Evolutionary conservation across 2,329 filamentous ascomycete species (phyloP).

Genomic region (Trichoderma aggressivum): DNA sequence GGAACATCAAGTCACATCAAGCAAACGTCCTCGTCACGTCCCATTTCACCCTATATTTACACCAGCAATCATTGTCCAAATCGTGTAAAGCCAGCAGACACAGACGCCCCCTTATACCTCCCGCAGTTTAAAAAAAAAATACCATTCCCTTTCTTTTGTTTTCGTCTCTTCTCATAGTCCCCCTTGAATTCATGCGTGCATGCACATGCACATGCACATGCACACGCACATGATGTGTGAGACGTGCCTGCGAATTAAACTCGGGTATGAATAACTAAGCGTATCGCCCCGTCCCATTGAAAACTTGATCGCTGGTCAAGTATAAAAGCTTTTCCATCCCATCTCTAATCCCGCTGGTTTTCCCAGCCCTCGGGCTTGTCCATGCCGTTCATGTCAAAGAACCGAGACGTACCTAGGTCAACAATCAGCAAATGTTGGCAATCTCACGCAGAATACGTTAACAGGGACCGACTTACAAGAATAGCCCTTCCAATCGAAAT

Average conservation of each 20-base stretch:
- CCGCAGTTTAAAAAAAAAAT: conserved; percentile 1
- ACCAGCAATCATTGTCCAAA: conserved; percentile 21
- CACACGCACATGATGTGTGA: neutral
- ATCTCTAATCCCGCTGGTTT: conserved; percentile 53
- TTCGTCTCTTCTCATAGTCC: neutral
- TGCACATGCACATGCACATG: neutral
- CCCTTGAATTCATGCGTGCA: neutral
- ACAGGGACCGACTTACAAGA: conserved; percentile 66
- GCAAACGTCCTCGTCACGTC: neutral
- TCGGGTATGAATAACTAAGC: neutral
- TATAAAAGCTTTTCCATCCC: neutral
- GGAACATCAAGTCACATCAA: neutral
- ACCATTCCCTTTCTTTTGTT: conserved; percentile 3
- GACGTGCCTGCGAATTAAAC: neutral
- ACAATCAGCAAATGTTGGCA: conserved; percentile 19
- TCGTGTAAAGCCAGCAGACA: conserved; percentile 16
- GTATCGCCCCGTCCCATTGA: neutral
- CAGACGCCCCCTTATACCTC: conserved; percentile 19
- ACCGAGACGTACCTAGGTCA: conserved; percentile 63
- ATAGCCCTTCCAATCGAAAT: conserved; percentile 99
- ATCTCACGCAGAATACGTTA: neutral
- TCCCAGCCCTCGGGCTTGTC: conserved; percentile 85
- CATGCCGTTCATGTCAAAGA: conserved; percentile 77
- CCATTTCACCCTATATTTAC: conserved; percentile 16
- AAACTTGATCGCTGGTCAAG: neutral